These are phyloP conservation scores for Hypericum perforatum DNA, from an alignment of 345 rosid species.

Conservation along the genomic window DNA sequence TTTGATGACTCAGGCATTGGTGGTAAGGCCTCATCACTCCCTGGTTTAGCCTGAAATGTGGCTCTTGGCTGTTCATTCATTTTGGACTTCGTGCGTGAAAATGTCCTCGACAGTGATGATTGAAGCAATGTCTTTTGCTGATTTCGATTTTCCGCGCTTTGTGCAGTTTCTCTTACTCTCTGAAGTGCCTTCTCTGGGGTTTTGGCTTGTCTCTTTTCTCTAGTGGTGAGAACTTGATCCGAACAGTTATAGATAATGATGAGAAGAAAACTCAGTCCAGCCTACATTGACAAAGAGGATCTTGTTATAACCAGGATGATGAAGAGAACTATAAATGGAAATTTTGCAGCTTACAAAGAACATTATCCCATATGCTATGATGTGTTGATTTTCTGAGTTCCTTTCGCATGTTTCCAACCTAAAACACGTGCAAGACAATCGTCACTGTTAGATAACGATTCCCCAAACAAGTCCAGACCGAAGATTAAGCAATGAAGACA, in stretches of 20 bases:
- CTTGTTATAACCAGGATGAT: too few relatives aligned
- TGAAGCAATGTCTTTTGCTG: conserved; percentile 71
- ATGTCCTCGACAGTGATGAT: conserved; percentile 68
- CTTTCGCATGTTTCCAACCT: too few relatives aligned
- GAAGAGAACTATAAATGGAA: too few relatives aligned
- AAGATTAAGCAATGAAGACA: background rate
- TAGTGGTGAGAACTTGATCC: too few relatives aligned
- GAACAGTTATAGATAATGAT: conserved; percentile 85
- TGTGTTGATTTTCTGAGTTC: conserved; percentile 78
- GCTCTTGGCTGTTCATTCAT: conserved; percentile 39
- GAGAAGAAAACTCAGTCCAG: conserved; percentile 60
- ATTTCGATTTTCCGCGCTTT: conserved; percentile 75
- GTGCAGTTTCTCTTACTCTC: conserved; percentile 67
- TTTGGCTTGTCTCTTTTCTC: too few relatives aligned
- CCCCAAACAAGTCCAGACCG: background rate
- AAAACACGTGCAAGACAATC: conserved; percentile 56
- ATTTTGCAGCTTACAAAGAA: conserved; percentile 61
- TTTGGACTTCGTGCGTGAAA: conserved; percentile 59
- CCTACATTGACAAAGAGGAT: conserved; percentile 48
- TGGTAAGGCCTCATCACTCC: too few relatives aligned
- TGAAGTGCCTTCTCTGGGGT: conserved; percentile 86
- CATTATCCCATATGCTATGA: conserved; percentile 82
- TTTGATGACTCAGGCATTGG: too few relatives aligned
- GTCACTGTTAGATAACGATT: conserved; percentile 9
- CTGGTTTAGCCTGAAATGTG: too few relatives aligned